These are phyloP conservation scores for Coleophoma cylindrospora DNA, from an alignment of 2,329 filamentous ascomycete genomes.

Conservation along the genomic window DNA sequence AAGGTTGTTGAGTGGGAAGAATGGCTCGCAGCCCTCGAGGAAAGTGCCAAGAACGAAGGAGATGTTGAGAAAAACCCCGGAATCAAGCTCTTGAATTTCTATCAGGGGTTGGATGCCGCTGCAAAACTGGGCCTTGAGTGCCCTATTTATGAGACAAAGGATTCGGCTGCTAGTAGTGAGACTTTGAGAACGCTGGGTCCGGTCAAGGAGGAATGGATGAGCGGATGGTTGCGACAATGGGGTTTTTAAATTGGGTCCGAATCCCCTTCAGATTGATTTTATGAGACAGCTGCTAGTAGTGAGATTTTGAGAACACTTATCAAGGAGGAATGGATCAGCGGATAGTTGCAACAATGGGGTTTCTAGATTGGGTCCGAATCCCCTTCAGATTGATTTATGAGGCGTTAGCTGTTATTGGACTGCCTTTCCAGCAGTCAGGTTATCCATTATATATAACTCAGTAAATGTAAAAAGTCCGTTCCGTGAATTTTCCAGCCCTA, in stretches of 20 bases:
- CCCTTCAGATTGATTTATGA: no score
- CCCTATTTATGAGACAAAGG: conserved; percentile 14
- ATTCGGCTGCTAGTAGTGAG: conserved; percentile 16
- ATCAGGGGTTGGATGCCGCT: conserved; percentile 9
- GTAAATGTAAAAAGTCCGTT: background rate
- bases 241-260: background rate
- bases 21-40: conserved; percentile 40
- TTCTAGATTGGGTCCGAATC: background rate
- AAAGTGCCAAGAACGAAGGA: conserved; percentile 29
- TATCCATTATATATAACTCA: background rate
- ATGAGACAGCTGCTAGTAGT: conserved; percentile 17
- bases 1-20: conserved; percentile 33
- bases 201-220: conserved; percentile 27
- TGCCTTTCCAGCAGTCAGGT: no score
- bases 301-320: conserved; percentile 22
- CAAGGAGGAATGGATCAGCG: conserved; percentile 25
- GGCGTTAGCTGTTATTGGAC: no score
- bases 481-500: background rate
- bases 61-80: conserved; percentile 43
- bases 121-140: background rate
- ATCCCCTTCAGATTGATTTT: no score
- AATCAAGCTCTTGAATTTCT: conserved; percentile 40
- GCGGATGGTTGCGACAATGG: conserved; percentile 31
- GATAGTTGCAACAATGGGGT: conserved; percentile 30
- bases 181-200: conserved; percentile 20